Evolutionary conservation across 495 filamentous ascomycete genomes (phyloP).

Genomic region (Trichoderma virens): DNA sequence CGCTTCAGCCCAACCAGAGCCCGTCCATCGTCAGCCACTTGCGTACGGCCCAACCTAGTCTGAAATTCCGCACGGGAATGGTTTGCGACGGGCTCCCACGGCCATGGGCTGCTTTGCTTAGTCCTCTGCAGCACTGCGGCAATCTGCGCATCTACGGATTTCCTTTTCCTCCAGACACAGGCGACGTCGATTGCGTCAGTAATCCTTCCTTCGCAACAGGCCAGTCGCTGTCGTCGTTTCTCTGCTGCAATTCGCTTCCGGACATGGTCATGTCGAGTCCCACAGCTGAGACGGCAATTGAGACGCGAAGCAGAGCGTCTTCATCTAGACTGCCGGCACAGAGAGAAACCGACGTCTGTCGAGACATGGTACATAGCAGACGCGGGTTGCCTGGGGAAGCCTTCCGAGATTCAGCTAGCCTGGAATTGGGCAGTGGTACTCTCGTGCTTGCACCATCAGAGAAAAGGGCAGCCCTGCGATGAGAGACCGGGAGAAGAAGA

Average conservation of each 20-base stretch:
- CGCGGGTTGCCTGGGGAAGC: too few species aligned
- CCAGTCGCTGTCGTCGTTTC: neutral
- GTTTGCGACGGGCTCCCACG: neutral
- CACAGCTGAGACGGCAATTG: neutral
- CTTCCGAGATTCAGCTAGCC: conserved; percentile 1
- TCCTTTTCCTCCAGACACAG: too few species aligned
- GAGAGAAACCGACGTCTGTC: neutral
- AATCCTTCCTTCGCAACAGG: neutral
- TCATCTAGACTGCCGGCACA: too few species aligned
- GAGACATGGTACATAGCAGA: too few species aligned
- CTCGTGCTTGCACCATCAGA: neutral
- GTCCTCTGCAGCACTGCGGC: neutral
- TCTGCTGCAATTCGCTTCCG: neutral
- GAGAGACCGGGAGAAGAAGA: neutral
- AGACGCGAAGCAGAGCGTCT: too few species aligned
- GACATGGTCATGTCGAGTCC: neutral
- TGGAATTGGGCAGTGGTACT: neutral
- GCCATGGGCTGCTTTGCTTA: neutral
- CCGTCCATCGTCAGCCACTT: neutral
- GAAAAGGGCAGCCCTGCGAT: neutral
- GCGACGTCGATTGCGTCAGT: neutral
- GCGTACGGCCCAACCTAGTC: neutral
- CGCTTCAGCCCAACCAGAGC: conserved; percentile 1
- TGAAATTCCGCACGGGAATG: neutral
- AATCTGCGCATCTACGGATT: neutral